These are phyloP conservation scores for Sporothrix pallida DNA, from an alignment of 2,329 filamentous ascomycete species.

Conservation along the genomic window DNA sequence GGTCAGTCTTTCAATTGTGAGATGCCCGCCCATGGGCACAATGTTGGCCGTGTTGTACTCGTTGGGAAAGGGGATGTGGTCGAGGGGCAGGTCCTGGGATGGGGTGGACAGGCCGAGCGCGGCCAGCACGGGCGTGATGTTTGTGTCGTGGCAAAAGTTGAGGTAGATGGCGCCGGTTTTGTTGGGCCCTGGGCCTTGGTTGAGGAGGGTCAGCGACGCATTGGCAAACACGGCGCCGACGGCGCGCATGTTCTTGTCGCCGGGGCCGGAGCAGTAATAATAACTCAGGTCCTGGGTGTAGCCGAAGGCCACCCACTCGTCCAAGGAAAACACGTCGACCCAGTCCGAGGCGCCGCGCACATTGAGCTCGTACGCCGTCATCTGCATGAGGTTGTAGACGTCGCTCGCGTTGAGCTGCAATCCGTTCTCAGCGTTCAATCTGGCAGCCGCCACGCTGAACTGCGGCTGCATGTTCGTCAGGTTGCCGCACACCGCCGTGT, in stretches of 20 bases:
- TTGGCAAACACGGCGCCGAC: conserved; percentile 37
- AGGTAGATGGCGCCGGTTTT: conserved; percentile 30
- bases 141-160: conserved; percentile 37
- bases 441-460: conserved; percentile 29
- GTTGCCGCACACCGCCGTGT: conserved; percentile 39
- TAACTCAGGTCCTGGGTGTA: conserved; percentile 72
- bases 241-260: conserved; percentile 41
- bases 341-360: conserved; percentile 58
- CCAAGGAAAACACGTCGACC: conserved; percentile 65
- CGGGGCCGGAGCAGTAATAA: conserved; percentile 69
- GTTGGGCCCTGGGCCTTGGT: conserved; percentile 24
- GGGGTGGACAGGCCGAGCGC: conserved; percentile 32
- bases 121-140: conserved; percentile 36
- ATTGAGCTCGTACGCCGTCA: conserved; percentile 37
- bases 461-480: conserved; percentile 34
- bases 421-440: conserved; percentile 30
- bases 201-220: conserved; percentile 32
- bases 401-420: conserved; percentile 32
- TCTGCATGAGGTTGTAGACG: conserved; percentile 36
- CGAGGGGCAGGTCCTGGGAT: conserved; percentile 50
- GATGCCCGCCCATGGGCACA: conserved; percentile 68
- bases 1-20: conserved; percentile 67
- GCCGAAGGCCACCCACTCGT: conserved; percentile 68
- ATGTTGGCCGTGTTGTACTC: conserved; percentile 46
- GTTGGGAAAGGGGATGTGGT: conserved; percentile 48